phyloP scores from a whole-genome alignment of 2,329 filamentous ascomycete species.

The Fusarium sp. region DNA sequence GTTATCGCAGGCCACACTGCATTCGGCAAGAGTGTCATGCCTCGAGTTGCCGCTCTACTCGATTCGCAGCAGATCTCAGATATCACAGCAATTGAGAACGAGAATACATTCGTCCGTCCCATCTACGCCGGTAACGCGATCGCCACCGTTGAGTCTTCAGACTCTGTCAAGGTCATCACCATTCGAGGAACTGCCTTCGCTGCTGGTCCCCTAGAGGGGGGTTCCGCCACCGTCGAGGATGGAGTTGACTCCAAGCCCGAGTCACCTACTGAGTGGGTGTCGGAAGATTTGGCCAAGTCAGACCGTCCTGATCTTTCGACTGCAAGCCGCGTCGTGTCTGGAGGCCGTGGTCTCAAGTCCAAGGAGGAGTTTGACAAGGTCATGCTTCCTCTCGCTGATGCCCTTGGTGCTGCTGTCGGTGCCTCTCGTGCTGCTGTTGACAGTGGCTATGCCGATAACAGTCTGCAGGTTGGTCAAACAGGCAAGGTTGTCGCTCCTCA shows the following conservation, averaged over 20 bases:
- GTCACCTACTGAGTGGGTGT: conserved; percentile 85
- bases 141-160: conserved; percentile 90
- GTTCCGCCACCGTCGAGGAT: conserved; percentile 79
- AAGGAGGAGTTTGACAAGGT: conserved; percentile 96
- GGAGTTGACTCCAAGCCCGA: conserved; percentile 85
- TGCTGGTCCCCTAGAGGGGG: conserved; percentile 74
- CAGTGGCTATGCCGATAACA: conserved; percentile 98
- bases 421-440: conserved; percentile 95
- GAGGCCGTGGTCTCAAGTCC: conserved; percentile 93
- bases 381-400: conserved; percentile 91
- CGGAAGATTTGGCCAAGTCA: conserved; percentile 90
- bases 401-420: conserved; percentile 93
- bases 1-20: conserved; percentile 90
- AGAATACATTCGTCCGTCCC: conserved; percentile 94
- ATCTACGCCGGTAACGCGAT: conserved; percentile 99
- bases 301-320: conserved; percentile 93
- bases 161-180: conserved; percentile 87
- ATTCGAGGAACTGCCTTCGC: conserved; percentile 94
- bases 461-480: conserved; percentile 96
- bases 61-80: conserved; percentile 95
- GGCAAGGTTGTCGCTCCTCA: conserved; percentile 98
- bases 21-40: conserved; percentile 95
- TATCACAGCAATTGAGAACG: conserved; percentile 84
- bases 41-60: conserved; percentile 88
- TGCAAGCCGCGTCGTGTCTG: conserved; percentile 90